These are phyloP conservation scores for Persicaria tinctoria DNA, from an alignment of 148 eudicot species.

Conservation along the genomic window DNA sequence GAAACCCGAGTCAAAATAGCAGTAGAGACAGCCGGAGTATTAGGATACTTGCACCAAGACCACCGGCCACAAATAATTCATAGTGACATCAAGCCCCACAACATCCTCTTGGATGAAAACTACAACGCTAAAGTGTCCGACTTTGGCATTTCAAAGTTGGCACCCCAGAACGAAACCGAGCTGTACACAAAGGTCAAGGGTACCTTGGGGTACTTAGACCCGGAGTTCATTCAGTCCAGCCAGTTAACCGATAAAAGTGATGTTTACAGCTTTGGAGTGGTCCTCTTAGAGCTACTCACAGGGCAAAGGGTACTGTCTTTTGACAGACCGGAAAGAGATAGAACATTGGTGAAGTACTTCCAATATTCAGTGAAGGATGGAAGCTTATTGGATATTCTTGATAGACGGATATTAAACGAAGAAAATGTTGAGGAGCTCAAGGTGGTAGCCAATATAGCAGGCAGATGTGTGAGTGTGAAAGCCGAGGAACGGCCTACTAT, in stretches of 20 bases:
- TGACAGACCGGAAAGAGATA: conserved; percentile 17
- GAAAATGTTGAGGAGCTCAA: conserved; percentile 15
- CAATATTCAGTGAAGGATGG: conserved; percentile 16
- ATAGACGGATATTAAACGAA: conserved; percentile 9
- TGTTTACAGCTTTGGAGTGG: conserved; percentile 45
- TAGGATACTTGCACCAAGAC: conserved; percentile 35
- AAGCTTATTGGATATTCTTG: conserved; percentile 21
- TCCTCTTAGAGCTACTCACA: conserved; percentile 36
- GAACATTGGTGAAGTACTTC: conserved; percentile 20
- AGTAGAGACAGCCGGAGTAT: conserved; percentile 25
- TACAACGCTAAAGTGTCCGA: conserved; percentile 36
- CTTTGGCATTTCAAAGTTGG: conserved; percentile 34
- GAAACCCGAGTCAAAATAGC: conserved; percentile 19
- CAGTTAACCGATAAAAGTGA: conserved; percentile 34
- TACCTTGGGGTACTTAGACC: conserved; percentile 40
- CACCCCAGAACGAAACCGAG: conserved; percentile 24
- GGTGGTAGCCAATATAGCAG: conserved; percentile 25
- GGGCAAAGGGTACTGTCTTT: conserved; percentile 24
- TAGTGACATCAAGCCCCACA: conserved; percentile 33
- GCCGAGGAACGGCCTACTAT: conserved; percentile 34
- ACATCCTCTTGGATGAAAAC: conserved; percentile 27
- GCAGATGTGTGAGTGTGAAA: conserved; percentile 20
- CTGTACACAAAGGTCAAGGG: conserved; percentile 32
- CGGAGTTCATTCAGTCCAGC: conserved; percentile 30
- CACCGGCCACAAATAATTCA: conserved; percentile 24